Conservation (phyloP, 352 stramenopile genomes). For the Globisporangium recalcitrans region DNA sequence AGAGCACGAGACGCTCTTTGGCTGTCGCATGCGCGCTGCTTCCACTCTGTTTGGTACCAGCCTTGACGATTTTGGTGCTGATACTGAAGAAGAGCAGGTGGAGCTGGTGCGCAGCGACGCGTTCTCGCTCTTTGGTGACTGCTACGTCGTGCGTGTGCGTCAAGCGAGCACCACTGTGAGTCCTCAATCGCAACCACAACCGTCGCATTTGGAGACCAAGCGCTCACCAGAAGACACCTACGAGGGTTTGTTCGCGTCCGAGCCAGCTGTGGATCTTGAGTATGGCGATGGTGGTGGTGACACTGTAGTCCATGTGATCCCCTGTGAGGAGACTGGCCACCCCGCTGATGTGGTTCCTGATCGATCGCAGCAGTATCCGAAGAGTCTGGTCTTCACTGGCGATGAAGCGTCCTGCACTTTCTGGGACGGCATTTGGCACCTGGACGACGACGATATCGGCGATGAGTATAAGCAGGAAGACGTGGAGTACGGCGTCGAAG, state of each 20-base stretch:
- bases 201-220: background rate
- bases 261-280: background rate
- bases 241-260: background rate
- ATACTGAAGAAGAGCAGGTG: conserved; percentile 6
- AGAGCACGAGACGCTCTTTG: conserved; percentile 16
- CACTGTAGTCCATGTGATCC: background rate
- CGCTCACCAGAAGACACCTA: background rate
- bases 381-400: conserved; percentile 9
- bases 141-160: conserved; percentile 17
- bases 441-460: conserved; percentile 5
- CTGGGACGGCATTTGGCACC: conserved; percentile 14
- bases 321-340: background rate
- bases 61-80: background rate
- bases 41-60: background rate
- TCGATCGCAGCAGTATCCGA: background rate
- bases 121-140: conserved; percentile 19
- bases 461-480: background rate
- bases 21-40: conserved; percentile 6
- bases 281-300: background rate
- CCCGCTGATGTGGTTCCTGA: background rate
- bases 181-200: background rate
- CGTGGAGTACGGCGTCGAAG: conserved; percentile 4
- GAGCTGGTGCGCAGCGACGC: conserved; percentile 16
- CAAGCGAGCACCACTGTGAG: background rate
- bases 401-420: conserved; percentile 13